Evolutionary conservation across 441 rosid genomes (phyloP).

Genomic region (Adansonia gregorii): DNA sequence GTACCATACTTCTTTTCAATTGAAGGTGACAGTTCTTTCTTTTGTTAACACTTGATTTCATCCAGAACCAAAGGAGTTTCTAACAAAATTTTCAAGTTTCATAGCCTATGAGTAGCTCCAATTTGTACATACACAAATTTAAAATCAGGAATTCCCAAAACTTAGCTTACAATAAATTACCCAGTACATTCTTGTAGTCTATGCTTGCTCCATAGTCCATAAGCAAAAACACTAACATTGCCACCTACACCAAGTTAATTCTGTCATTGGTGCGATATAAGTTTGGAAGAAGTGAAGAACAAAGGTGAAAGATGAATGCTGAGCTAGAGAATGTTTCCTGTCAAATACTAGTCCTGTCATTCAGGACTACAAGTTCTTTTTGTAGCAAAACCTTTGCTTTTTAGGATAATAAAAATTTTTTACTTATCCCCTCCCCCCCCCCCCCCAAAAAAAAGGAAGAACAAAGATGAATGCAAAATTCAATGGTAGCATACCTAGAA

Average conservation of each 20-base stretch:
- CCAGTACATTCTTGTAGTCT: slow-evolving; percentile 80
- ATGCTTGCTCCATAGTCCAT: slow-evolving; percentile 87
- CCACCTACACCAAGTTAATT: slow-evolving; percentile 56
- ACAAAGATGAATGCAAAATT: no score
- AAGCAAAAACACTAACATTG: slow-evolving; percentile 69
- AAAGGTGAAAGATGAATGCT: no score
- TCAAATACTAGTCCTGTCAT: no score
- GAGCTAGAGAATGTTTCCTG: no score
- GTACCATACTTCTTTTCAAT: neutral
- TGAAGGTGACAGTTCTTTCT: neutral
- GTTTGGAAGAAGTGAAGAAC: neutral
- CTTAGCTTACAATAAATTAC: slow-evolving; percentile 40
- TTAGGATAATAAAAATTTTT: no score
- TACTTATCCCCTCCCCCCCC: no score
- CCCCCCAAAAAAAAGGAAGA: no score
- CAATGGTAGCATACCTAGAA: no score
- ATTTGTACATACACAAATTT: neutral
- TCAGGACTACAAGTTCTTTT: no score
- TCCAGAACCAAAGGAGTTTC: neutral
- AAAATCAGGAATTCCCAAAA: slow-evolving; percentile 20
- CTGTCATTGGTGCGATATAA: slow-evolving; percentile 25
- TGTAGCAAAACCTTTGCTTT: no score
- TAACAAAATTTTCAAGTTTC: slow-evolving; percentile 17
- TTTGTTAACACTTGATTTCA: neutral
- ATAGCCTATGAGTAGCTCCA: neutral